A percentile compares a stretch with the other conserved stretches of the same genome.
phyloP scores from a whole-genome alignment of 2,329 filamentous ascomycete species.

The Chaetomiaceae sp. region DNA sequence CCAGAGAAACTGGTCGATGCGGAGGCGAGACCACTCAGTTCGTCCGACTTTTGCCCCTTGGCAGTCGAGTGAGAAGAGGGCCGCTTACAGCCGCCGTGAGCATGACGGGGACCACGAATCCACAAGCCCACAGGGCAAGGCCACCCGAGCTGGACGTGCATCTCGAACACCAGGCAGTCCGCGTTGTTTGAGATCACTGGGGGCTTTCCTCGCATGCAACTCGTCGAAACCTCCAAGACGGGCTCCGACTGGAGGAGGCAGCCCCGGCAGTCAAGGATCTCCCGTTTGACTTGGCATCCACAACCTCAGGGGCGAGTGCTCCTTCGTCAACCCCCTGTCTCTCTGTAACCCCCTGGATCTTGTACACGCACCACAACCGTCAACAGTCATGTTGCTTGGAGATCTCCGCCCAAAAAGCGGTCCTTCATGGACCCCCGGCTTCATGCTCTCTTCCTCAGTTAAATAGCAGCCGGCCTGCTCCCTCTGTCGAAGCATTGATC shows the following conservation, averaged over 20 bases:
- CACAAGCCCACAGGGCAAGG: constrained; percentile 2
- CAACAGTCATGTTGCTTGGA: constrained; percentile 13
- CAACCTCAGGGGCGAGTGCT: constrained; percentile 12
- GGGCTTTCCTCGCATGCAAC: constrained; percentile 20
- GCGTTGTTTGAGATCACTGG: constrained; percentile 22
- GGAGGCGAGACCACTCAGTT: background rate
- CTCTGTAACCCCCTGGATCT: constrained; percentile 16
- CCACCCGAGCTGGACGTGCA: background rate
- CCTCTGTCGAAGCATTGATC: constrained; percentile 9
- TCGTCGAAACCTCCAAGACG: constrained; percentile 20
- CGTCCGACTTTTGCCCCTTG: background rate
- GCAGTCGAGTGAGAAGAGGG: background rate
- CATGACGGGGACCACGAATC: background rate
- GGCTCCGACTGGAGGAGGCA: constrained; percentile 17
- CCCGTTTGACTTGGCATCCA: constrained; percentile 26
- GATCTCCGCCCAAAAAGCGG: constrained; percentile 10
- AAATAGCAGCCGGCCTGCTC: constrained; percentile 22
- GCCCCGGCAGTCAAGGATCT: constrained; percentile 17
- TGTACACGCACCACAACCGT: constrained; percentile 13
- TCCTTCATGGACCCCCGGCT: constrained; percentile 8
- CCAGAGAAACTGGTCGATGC: background rate
- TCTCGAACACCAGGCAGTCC: constrained; percentile 10
- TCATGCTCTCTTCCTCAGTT: constrained; percentile 22
- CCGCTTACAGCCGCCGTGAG: background rate
- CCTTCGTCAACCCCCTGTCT: constrained; percentile 10